phyloP scores from a whole-genome alignment of 164 flowering plant species.

The Chimonanthus salicifolius region DNA sequence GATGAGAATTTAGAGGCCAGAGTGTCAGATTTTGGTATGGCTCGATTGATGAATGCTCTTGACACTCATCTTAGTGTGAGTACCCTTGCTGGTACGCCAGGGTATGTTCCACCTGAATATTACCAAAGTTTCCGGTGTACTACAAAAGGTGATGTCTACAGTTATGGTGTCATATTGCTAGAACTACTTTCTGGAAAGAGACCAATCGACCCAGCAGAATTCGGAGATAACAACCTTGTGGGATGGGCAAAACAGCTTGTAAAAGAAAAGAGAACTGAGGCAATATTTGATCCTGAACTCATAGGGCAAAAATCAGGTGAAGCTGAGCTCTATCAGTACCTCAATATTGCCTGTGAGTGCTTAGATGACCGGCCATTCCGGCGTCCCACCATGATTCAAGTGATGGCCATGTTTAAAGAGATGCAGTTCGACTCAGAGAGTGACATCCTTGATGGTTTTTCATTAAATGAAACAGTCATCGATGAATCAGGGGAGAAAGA shows the following conservation, averaged over 20 bases:
- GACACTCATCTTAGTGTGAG: conserved; percentile 91
- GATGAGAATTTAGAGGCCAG: conserved; percentile 79
- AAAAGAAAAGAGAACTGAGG: conserved; percentile 43
- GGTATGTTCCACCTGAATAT: conserved; percentile 85
- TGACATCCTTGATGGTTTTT: conserved; percentile 61
- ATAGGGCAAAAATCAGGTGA: conserved; percentile 32
- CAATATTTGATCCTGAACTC: conserved; percentile 62
- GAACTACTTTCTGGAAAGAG: conserved; percentile 81
- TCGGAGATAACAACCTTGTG: conserved; percentile 86
- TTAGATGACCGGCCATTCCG: conserved; percentile 70
- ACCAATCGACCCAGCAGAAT: conserved; percentile 64
- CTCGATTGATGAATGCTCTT: conserved; percentile 69
- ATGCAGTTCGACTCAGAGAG: conserved; percentile 60
- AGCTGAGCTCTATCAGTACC: conserved; percentile 57
- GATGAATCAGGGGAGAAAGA: conserved; percentile 49
- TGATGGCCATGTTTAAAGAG: conserved; percentile 89
- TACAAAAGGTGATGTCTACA: conserved; percentile 79
- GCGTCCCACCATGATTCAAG: conserved; percentile 94
- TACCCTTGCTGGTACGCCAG: conserved; percentile 86
- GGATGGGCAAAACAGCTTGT: conserved; percentile 87
- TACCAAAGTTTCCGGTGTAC: conserved; percentile 85
- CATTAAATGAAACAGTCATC: conserved; percentile 45
- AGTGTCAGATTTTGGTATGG: conserved; percentile 97
- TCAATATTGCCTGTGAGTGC: conserved; percentile 70
- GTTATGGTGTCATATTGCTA: conserved; percentile 67